Percentiles rank a stretch among this genome's conserved stretches.
These are phyloP conservation scores for Rhodotorula taiwanensis DNA, from an alignment of 768 basidiomycete genomes.

Conservation along the genomic window DNA sequence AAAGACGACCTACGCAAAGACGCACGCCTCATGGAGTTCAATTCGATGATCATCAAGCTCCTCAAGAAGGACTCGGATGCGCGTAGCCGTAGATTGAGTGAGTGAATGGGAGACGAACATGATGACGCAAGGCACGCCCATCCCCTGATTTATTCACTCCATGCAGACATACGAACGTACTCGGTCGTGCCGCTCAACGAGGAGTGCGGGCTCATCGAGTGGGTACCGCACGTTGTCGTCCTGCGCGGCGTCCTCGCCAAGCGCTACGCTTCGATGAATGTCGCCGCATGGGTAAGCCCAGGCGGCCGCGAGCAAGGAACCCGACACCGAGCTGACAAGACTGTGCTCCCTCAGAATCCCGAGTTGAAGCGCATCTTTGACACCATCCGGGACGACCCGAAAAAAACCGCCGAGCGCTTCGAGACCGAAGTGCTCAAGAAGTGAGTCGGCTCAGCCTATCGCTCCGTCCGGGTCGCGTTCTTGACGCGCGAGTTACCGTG, in stretches of 20 bases:
- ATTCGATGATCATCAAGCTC: slow-evolving; percentile 92
- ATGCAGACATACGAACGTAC: slow-evolving; percentile 83
- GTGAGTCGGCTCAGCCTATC: slow-evolving; percentile 48
- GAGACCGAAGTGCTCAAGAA: slow-evolving; percentile 53
- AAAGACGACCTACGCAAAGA: slow-evolving; percentile 97
- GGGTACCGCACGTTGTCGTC: slow-evolving; percentile 89
- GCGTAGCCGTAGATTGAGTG: slow-evolving; percentile 79
- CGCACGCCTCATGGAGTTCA: slow-evolving; percentile 94
- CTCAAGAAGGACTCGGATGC: slow-evolving; percentile 91
- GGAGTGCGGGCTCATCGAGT: slow-evolving; percentile 95
- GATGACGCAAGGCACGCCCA: too few species aligned
- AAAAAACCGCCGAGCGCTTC: slow-evolving; percentile 43
- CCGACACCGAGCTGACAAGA: background rate
- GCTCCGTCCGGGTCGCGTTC: background rate
- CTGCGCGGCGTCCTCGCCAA: slow-evolving; percentile 67
- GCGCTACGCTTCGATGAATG: slow-evolving; percentile 56
- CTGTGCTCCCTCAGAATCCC: slow-evolving; percentile 35
- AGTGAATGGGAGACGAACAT: too few species aligned
- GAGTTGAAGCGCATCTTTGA: slow-evolving; percentile 44
- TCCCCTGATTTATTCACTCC: too few species aligned
- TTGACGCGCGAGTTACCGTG: slow-evolving; percentile 4
- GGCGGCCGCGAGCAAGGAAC: too few species aligned
- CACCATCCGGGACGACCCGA: slow-evolving; percentile 36
- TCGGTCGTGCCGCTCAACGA: slow-evolving; percentile 98
- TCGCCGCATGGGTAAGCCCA: slow-evolving; percentile 53